Conservation (phyloP, 2,329 filamentous ascomycete genomes). For the Helminthosporium solani region DNA sequence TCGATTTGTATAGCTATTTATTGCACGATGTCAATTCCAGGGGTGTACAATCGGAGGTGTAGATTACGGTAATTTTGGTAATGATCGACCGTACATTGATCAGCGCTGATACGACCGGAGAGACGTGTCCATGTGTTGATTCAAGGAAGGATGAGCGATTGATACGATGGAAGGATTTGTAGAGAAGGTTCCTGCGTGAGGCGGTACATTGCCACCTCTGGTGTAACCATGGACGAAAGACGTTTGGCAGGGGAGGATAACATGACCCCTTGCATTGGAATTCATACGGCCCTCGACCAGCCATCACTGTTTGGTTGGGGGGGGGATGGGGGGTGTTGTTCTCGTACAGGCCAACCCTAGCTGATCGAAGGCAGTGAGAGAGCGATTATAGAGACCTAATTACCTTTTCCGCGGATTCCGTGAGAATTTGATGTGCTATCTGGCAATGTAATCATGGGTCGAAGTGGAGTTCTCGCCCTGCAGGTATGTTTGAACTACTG, state of each 20-base stretch:
- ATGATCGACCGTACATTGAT: no score
- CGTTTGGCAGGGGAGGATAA: background rate
- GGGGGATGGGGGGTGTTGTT: no score
- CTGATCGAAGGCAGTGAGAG: background rate
- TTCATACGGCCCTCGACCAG: constrained; percentile 2
- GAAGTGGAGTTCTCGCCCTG: background rate
- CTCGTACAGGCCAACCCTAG: background rate
- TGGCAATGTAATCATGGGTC: constrained; percentile 1
- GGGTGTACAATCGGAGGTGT: no score
- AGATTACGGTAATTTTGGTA: no score
- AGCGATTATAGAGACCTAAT: background rate
- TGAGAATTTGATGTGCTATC: background rate
- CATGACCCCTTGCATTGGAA: background rate
- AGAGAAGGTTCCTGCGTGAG: background rate
- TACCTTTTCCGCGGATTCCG: background rate
- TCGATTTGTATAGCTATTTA: no score
- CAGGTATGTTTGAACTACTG: constrained; percentile 12
- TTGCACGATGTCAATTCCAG: no score
- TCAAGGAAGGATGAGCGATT: background rate
- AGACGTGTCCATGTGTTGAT: background rate
- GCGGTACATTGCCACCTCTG: background rate
- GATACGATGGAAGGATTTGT: background rate
- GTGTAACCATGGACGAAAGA: constrained; percentile 11
- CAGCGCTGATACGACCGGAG: no score
- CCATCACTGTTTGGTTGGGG: constrained; percentile 5